Percentiles rank a stretch among this genome's conserved stretches.
Evolutionary conservation across 2,329 filamentous ascomycete genomes (phyloP).

Genomic region (Penicillium sp.): DNA sequence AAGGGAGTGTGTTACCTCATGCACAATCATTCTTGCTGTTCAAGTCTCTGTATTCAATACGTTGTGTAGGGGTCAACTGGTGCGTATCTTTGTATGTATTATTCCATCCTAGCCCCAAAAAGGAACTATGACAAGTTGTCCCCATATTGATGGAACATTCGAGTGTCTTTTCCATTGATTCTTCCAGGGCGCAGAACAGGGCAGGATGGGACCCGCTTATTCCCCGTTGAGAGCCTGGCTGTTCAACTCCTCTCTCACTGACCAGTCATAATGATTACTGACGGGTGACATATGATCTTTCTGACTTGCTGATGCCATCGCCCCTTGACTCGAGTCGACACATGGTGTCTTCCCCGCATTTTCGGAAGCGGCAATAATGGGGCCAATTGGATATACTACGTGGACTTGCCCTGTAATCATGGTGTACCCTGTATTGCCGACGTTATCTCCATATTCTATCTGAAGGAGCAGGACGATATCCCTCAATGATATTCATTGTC

Average conservation of each 20-base stretch:
- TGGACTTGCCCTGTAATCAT: too few relatives aligned
- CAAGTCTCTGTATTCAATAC: not conserved
- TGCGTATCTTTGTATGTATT: too few relatives aligned
- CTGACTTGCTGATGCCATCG: not conserved
- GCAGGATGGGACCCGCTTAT: not conserved
- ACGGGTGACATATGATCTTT: not conserved
- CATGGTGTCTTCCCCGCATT: conserved; percentile 13
- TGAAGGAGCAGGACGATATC: too few relatives aligned
- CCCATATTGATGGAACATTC: too few relatives aligned
- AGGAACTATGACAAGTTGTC: too few relatives aligned
- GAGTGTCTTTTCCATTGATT: not conserved
- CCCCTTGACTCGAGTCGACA: not conserved
- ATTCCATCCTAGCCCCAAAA: too few relatives aligned
- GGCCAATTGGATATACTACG: not conserved
- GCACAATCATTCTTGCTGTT: not conserved
- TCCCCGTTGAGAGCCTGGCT: not conserved
- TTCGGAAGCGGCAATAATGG: conserved; percentile 6
- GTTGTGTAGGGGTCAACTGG: too few relatives aligned
- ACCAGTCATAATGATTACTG: not conserved
- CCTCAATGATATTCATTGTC: too few relatives aligned
- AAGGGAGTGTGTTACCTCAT: not conserved
- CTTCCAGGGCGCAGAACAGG: not conserved
- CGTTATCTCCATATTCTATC: too few relatives aligned
- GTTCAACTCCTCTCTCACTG: not conserved
- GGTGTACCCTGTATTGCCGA: too few relatives aligned